phyloP scores from a whole-genome alignment of 2,329 filamentous ascomycete genomes.

The Calonectria pseudoturangicola region DNA sequence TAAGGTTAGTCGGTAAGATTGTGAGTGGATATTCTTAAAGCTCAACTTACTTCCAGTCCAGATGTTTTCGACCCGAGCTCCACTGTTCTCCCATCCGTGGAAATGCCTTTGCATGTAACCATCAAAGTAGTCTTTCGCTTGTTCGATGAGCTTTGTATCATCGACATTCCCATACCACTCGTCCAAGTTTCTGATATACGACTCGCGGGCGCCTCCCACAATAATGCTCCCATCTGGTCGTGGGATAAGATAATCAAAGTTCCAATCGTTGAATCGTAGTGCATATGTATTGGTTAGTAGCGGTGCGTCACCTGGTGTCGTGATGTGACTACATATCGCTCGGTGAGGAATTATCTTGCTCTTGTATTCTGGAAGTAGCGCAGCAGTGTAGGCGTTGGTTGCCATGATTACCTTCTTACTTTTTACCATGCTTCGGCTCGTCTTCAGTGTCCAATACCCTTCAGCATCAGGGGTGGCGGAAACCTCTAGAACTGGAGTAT shows the following conservation, averaged over 20 bases:
- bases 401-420: slow-evolving; percentile 52
- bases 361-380: slow-evolving; percentile 47
- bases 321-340: slow-evolving; percentile 47
- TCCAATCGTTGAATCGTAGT: slow-evolving; percentile 2
- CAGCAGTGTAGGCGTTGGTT: slow-evolving; percentile 56
- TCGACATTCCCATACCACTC: slow-evolving; percentile 34
- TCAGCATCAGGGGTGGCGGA: slow-evolving; percentile 31
- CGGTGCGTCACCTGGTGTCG: background rate
- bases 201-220: slow-evolving; percentile 31
- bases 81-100: slow-evolving; percentile 28
- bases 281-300: slow-evolving; percentile 25
- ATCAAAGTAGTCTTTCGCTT: background rate
- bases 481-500: slow-evolving; percentile 51
- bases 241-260: slow-evolving; percentile 33
- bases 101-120: slow-evolving; percentile 33
- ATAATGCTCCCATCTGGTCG: slow-evolving; percentile 33
- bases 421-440: slow-evolving; percentile 42
- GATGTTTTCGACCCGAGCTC: slow-evolving; percentile 49
- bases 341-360: slow-evolving; percentile 44
- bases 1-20: background rate
- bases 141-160: slow-evolving; percentile 18
- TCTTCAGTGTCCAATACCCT: slow-evolving; percentile 41
- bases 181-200: background rate
- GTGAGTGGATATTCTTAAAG: fast-evolving
- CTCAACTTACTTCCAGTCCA: slow-evolving; percentile 64